phyloP scores from a whole-genome alignment of 176 grass and related monocot species.

The Pontederia paniculata region DNA sequence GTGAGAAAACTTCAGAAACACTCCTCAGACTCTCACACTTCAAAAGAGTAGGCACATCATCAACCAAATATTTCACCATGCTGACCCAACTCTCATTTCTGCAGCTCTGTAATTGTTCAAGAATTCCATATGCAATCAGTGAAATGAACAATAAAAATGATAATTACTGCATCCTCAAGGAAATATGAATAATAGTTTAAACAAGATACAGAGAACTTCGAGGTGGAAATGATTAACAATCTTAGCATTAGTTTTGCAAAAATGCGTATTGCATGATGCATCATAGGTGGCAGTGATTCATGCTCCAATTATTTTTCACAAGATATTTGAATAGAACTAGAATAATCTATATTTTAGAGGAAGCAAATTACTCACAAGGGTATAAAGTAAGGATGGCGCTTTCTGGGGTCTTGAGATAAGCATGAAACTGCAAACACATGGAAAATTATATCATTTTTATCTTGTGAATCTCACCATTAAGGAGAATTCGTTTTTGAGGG shows the following conservation, averaged over 20 bases:
- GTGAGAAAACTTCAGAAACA: conserved; percentile 36
- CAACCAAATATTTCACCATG: conserved; percentile 42
- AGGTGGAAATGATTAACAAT: too few relatives aligned
- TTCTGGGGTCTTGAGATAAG: conserved; percentile 45
- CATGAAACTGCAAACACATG: conserved; percentile 53
- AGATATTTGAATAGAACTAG: neutral
- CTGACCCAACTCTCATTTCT: conserved; percentile 55
- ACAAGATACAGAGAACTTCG: neutral
- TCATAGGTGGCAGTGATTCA: neutral
- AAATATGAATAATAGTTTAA: neutral
- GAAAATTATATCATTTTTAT: neutral
- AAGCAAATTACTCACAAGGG: conserved; percentile 36
- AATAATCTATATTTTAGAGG: neutral
- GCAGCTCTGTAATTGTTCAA: conserved; percentile 38
- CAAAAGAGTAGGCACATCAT: conserved; percentile 60
- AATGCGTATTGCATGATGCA: neutral
- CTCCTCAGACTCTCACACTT: conserved; percentile 35
- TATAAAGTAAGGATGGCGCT: conserved; percentile 56
- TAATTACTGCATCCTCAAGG: neutral
- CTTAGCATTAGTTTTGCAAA: neutral
- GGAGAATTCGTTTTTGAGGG: too few relatives aligned
- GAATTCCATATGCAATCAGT: conserved; percentile 1
- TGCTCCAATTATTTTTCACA: too few relatives aligned
- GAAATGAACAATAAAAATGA: neutral
- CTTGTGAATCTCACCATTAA: too few relatives aligned